These are phyloP conservation scores for Phaeolepiota aurea DNA, from an alignment of 768 basidiomycete genomes.

Conservation along the genomic window DNA sequence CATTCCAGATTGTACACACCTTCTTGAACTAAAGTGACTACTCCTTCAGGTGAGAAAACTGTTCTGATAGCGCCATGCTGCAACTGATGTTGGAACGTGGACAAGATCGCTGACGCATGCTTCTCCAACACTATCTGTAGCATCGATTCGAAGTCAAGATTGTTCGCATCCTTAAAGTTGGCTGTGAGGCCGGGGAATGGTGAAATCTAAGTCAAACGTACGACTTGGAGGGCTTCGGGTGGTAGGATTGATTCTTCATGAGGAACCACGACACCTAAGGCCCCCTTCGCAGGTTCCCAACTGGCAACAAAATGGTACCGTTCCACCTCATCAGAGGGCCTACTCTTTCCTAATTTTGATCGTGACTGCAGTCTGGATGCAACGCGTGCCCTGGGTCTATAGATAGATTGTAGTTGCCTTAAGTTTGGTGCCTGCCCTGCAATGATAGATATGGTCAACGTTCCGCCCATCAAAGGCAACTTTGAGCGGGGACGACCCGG, in stretches of 20 bases:
- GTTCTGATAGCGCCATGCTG: constrained; percentile 38
- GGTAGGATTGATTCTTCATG: constrained; percentile 35
- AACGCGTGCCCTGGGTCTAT: constrained; percentile 44
- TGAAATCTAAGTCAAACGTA: constrained; percentile 25
- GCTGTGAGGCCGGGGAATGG: neutral
- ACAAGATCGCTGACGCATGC: constrained; percentile 60
- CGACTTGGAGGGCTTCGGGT: constrained; percentile 41
- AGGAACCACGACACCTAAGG: constrained; percentile 52
- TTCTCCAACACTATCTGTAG: constrained; percentile 52
- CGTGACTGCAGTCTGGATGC: constrained; percentile 57
- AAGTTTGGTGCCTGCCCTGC: constrained; percentile 33
- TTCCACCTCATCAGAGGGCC: constrained; percentile 72
- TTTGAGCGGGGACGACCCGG: constrained; percentile 29
- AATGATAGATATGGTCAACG: constrained; percentile 63
- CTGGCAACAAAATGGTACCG: constrained; percentile 55
- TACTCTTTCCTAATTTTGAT: constrained; percentile 45
- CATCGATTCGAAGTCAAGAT: constrained; percentile 69
- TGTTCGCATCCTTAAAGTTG: constrained; percentile 42
- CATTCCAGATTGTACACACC: constrained; percentile 27
- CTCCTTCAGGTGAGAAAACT: constrained; percentile 56
- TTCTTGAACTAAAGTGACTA: constrained; percentile 46
- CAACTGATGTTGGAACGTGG: constrained; percentile 45
- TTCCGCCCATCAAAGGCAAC: constrained; percentile 61
- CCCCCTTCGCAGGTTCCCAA: constrained; percentile 71
- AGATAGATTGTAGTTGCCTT: constrained; percentile 34